phyloP scores from a whole-genome alignment of 495 filamentous ascomycete genomes.

The Stereocaulon alpinum region DNA sequence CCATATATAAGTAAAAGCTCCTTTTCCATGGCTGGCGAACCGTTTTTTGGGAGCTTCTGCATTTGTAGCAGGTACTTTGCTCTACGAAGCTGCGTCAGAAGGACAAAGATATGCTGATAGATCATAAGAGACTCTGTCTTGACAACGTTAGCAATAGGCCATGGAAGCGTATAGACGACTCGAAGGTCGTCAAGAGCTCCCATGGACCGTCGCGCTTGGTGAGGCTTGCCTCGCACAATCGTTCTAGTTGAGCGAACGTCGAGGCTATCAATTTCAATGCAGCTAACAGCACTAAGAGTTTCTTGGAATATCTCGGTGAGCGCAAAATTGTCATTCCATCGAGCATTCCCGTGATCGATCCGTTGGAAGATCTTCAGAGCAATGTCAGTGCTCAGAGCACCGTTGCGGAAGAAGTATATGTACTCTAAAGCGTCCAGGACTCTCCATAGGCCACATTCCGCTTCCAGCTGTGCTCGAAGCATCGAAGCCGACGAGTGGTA shows the following conservation, averaged over 20 bases:
- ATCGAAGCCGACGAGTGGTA: slow-evolving; percentile 56
- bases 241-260: slow-evolving; percentile 35
- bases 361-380: slow-evolving; percentile 64
- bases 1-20: slow-evolving; percentile 39
- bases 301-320: slow-evolving; percentile 70
- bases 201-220: slow-evolving; percentile 30
- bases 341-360: slow-evolving; percentile 52
- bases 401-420: slow-evolving; percentile 66
- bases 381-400: slow-evolving; percentile 50
- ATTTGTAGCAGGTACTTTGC: slow-evolving; percentile 58
- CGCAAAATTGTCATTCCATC: slow-evolving; percentile 75
- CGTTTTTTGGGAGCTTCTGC: slow-evolving; percentile 30
- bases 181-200: slow-evolving; percentile 45
- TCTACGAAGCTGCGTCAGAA: slow-evolving; percentile 68
- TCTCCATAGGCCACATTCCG: slow-evolving; percentile 54
- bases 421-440: slow-evolving; percentile 57
- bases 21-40: background rate
- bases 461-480: slow-evolving; percentile 55
- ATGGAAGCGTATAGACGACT: slow-evolving; percentile 57
- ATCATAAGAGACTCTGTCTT: slow-evolving; percentile 44
- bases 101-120: slow-evolving; percentile 62
- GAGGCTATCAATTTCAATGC: slow-evolving; percentile 50
- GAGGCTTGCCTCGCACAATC: slow-evolving; percentile 9
- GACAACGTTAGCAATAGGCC: slow-evolving; percentile 81
- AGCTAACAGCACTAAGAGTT: slow-evolving; percentile 43